phyloP scores from a whole-genome alignment of 1,284 basidiomycete species.

The Psilocybe mexicana region DNA sequence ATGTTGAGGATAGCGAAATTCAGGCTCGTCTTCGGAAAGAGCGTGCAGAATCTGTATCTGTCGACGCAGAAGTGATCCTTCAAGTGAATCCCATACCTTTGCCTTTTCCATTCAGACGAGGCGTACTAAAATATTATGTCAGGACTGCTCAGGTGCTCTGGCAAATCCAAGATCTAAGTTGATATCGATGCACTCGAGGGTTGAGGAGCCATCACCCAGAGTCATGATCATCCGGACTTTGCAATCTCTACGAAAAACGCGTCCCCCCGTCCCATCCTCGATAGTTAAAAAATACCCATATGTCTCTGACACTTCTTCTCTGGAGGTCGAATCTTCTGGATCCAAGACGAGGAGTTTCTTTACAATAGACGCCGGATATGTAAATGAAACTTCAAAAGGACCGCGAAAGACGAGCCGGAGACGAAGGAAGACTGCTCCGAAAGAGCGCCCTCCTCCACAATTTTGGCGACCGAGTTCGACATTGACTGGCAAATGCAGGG shows the following conservation, averaged over 20 bases:
- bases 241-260: constrained; percentile 34
- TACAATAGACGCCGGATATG: constrained; percentile 19
- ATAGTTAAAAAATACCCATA: constrained; percentile 34
- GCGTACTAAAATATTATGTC: neutral
- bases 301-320: constrained; percentile 14
- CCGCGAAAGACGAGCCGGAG: constrained; percentile 16
- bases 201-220: constrained; percentile 13
- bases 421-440: constrained; percentile 19
- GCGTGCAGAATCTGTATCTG: constrained; percentile 37
- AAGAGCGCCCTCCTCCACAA: constrained; percentile 30
- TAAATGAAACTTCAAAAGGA: neutral
- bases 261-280: constrained; percentile 34
- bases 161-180: neutral
- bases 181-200: neutral
- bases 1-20: constrained; percentile 42
- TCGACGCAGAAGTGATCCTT: constrained; percentile 35
- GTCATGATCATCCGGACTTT: constrained; percentile 30
- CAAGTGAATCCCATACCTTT: constrained; percentile 21
- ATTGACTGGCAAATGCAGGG: constrained; percentile 36
- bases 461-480: constrained; percentile 39
- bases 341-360: constrained; percentile 21
- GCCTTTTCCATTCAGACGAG: constrained; percentile 3
- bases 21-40: constrained; percentile 40
- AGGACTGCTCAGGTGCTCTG: neutral
- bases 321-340: constrained; percentile 5